Conservation (phyloP, 306 rosid genomes). For the Trifolium repens region DNA sequence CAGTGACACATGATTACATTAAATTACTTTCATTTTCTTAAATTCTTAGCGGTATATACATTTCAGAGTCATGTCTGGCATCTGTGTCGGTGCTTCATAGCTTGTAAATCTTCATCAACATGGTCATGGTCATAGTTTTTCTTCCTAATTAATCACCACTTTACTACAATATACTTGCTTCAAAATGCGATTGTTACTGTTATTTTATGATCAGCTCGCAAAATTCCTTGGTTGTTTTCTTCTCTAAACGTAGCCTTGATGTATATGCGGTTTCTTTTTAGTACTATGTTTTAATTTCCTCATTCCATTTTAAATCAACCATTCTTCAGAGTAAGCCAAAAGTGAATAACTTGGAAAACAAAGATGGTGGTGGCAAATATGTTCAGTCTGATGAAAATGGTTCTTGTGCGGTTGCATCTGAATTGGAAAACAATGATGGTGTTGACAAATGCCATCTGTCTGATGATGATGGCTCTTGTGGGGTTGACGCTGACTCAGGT, state of each 20-base stretch:
- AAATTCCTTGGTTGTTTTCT: background rate
- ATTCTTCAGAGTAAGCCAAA: slow-evolving; percentile 43
- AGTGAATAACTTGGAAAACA: slow-evolving; percentile 45
- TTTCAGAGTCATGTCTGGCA: too few species aligned
- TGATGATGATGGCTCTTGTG: slow-evolving; percentile 56
- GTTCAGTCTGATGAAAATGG: slow-evolving; percentile 41
- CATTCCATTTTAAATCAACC: slow-evolving; percentile 29
- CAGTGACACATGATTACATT: background rate
- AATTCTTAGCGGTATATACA: too few species aligned
- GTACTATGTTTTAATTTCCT: slow-evolving; percentile 1
- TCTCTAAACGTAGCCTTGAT: background rate
- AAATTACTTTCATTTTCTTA: background rate
- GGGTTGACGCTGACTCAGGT: slow-evolving; percentile 44
- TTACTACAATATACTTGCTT: background rate
- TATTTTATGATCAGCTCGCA: background rate
- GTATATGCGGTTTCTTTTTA: background rate
- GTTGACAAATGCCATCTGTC: slow-evolving; percentile 41
- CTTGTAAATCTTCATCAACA: slow-evolving; percentile 13
- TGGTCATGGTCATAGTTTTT: background rate
- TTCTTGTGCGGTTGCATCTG: slow-evolving; percentile 11
- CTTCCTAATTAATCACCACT: background rate
- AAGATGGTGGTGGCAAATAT: slow-evolving; percentile 45
- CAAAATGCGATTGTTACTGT: background rate
- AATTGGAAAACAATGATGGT: slow-evolving; percentile 47
- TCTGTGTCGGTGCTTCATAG: background rate